Base-by-base conservation (phyloP, 2,329 filamentous ascomycete species). In the Trichoderma sp. region DNA sequence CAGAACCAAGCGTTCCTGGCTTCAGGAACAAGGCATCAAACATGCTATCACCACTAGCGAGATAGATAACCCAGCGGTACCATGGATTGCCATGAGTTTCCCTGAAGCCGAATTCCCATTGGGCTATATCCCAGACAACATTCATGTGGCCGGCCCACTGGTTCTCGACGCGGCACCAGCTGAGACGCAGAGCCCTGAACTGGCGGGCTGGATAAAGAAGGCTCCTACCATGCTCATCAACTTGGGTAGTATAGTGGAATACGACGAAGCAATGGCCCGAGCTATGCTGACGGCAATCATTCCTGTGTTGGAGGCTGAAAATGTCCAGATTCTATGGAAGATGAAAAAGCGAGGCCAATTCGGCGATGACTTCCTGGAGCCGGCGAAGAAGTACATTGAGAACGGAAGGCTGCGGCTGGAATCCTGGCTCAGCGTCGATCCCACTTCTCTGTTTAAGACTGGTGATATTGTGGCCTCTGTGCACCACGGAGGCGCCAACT, bases 211-310 rank as follows among this genome's bases (percentile, higher is more conserved):
- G 84, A 70, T 86, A 14, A 74, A 75, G 1, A 72, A 73, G 11
- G 75, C 73, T 0, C 82, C 82, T 2, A 86, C 84, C 0, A 74
- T 86, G 0, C 76, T 86, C 14, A 79, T 87, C 10, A 85, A 84
- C 65, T 76, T 86, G 0, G 84, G 85, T 0, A 85, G 81, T 3
- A 75, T 79, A 5, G 75, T 79, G 29, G 71, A 72, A 4, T 76
- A 74, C 56, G 69, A 69, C 33, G 69, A 75, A 62, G 52, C 70
- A 1, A 70, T 72, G 16, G 77, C 77, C 13, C 47, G 19, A 4
- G 66, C 52, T 11, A 79, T 81, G 79, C 72, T 72, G 0, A 47
- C 61, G 3, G 76, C 75, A 2, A 43, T 80, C 10, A 52, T 63
- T 2, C 53, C 55, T 3, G 69, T 74, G 8, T 64, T 79, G 14